These are phyloP conservation scores for Tephrocybe sp. DNA, from an alignment of 768 basidiomycete genomes.

Conservation along the genomic window DNA sequence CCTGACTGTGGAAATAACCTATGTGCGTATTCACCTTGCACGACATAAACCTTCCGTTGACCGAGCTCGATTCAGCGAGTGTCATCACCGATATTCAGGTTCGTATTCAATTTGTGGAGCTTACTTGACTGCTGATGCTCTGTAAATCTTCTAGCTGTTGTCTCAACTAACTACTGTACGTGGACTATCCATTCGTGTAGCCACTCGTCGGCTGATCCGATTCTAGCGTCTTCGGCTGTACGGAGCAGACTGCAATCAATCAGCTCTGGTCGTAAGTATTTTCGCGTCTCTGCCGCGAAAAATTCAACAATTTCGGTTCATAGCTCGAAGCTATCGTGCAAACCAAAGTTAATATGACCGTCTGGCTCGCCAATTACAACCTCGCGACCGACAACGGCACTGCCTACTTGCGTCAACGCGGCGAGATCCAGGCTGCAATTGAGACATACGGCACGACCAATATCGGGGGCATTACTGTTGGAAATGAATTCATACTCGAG, in stretches of 20 bases:
- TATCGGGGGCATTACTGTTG: slow-evolving; percentile 83
- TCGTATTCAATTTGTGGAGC: slow-evolving; percentile 11
- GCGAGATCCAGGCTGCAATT: slow-evolving; percentile 65
- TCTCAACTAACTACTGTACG: slow-evolving; percentile 78
- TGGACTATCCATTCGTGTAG: slow-evolving; percentile 2
- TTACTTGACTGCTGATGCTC: slow-evolving; percentile 1
- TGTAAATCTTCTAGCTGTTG: slow-evolving; percentile 49
- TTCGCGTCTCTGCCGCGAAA: not conserved
- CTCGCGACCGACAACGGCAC: slow-evolving; percentile 59
- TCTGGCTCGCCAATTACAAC: slow-evolving; percentile 76
- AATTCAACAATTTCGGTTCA: not conserved
- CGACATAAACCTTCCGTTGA: not conserved
- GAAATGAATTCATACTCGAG: slow-evolving; percentile 90
- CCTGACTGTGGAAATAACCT: slow-evolving; percentile 66
- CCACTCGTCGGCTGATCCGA: slow-evolving; percentile 8
- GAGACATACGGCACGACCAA: slow-evolving; percentile 75
- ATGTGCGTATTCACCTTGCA: slow-evolving; percentile 29
- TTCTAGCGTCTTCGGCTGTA: slow-evolving; percentile 73
- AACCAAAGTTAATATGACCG: slow-evolving; percentile 85
- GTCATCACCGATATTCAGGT: slow-evolving; percentile 78
- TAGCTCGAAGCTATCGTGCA: slow-evolving; percentile 86
- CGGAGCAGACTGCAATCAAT: slow-evolving; percentile 86
- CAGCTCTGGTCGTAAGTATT: slow-evolving; percentile 63
- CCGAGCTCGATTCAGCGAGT: slow-evolving; percentile 30
- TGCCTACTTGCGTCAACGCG: slow-evolving; percentile 75